These are phyloP conservation scores for Schizosaccharomyces octosporus DNA, from an alignment of 805 yeast genomes.

Conservation along the genomic window DNA sequence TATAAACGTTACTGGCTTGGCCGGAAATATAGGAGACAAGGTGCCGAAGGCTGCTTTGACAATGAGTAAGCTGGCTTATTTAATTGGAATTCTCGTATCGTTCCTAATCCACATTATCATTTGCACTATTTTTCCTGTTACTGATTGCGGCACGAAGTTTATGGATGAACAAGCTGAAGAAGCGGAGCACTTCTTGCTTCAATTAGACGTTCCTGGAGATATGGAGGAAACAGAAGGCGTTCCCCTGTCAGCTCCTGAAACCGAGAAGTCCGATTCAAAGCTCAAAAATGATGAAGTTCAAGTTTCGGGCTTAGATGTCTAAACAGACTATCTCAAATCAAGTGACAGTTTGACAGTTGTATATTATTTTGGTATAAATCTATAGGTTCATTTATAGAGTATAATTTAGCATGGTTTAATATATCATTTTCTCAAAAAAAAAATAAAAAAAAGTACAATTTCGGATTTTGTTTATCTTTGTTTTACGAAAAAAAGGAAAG, in stretches of 20 bases:
- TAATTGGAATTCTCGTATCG: background rate
- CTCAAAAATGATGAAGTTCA: background rate
- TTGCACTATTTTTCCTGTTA: background rate
- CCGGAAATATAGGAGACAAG: constrained; percentile 41
- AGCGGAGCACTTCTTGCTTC: background rate
- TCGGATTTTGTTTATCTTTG: background rate
- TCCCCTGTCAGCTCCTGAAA: background rate
- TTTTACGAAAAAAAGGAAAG: background rate
- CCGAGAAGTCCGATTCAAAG: background rate
- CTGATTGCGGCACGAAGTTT: background rate
- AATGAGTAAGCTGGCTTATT: constrained; percentile 8
- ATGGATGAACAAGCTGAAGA: background rate
- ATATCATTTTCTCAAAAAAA: background rate
- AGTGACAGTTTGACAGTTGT: background rate
- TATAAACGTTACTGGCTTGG: constrained; percentile 72
- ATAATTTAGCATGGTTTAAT: background rate
- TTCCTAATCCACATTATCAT: background rate
- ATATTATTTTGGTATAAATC: background rate
- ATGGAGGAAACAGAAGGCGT: background rate
- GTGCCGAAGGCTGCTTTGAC: constrained; percentile 11
- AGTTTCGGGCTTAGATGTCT: background rate
- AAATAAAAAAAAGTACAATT: background rate
- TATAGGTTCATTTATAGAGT: background rate
- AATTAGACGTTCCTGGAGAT: background rate
- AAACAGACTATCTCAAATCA: background rate